Conservation (phyloP, 441 rosid genomes). For the Eruca vesicaria region DNA sequence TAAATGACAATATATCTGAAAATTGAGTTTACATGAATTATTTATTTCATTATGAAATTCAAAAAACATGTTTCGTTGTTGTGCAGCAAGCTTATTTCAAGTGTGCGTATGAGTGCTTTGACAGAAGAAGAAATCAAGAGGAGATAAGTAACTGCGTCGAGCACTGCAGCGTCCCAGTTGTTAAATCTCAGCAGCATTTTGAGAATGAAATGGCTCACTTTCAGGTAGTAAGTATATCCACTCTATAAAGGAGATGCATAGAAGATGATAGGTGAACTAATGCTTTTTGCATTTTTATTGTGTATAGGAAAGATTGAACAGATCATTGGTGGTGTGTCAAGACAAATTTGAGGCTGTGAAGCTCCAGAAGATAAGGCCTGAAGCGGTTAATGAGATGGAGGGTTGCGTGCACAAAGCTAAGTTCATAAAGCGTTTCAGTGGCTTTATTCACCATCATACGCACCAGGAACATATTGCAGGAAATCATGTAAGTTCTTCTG, state of each 20-base stretch:
- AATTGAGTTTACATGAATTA: neutral
- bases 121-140: no score
- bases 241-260: neutral
- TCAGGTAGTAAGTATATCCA: conserved; percentile 53
- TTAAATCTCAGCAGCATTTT: conserved; percentile 63
- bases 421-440: no score
- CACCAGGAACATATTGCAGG: no score
- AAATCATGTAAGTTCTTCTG: no score
- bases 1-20: neutral
- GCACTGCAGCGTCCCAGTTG: conserved; percentile 72
- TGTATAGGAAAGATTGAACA: conserved; percentile 28
- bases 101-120: conserved; percentile 90
- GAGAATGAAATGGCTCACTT: conserved; percentile 79
- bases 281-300: neutral
- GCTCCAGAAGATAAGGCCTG: no score
- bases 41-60: neutral
- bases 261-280: neutral
- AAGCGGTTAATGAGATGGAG: no score
- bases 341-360: no score
- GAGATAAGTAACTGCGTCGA: no score
- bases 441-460: no score
- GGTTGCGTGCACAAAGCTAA: no score
- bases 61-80: conserved; percentile 12
- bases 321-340: no score
- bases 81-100: conserved; percentile 97